These are phyloP conservation scores for Saturnispora besseyi DNA, from an alignment of 805 yeast genomes.

Conservation along the genomic window DNA sequence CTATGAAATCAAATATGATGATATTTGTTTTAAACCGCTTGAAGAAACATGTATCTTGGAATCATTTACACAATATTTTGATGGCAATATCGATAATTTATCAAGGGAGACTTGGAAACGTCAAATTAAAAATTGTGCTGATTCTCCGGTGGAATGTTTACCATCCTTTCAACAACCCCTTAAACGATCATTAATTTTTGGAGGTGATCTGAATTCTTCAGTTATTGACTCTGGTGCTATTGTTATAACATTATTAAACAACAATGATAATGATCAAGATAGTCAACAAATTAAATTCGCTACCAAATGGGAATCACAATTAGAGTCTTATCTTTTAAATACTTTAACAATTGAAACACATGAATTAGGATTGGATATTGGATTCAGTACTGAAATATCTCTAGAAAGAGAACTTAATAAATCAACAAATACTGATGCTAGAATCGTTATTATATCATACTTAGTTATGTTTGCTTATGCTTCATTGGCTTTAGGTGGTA, in stretches of 20 bases:
- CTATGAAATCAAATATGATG: slow-evolving; percentile 36
- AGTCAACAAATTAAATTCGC: slow-evolving; percentile 34
- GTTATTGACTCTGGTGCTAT: slow-evolving; percentile 61
- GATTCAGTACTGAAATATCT: slow-evolving; percentile 77
- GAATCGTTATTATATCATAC: slow-evolving; percentile 66
- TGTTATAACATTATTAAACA: slow-evolving; percentile 62
- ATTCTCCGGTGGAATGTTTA: slow-evolving; percentile 79
- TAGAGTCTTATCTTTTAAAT: slow-evolving; percentile 45
- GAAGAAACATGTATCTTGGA: slow-evolving; percentile 76
- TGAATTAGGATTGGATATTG: slow-evolving; percentile 46
- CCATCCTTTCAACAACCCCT: slow-evolving; percentile 90
- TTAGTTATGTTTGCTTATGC: slow-evolving; percentile 83
- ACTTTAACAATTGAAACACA: slow-evolving; percentile 39
- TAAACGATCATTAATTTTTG: slow-evolving; percentile 62
- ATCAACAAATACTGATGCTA: slow-evolving; percentile 70
- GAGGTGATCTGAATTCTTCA: slow-evolving; percentile 35
- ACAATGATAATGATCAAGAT: slow-evolving; percentile 39
- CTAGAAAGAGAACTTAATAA: slow-evolving; percentile 76
- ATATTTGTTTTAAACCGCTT: slow-evolving; percentile 76
- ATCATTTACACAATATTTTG: slow-evolving; percentile 82
- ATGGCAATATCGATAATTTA: slow-evolving; percentile 45
- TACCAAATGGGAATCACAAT: slow-evolving; percentile 58
- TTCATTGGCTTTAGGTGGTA: slow-evolving; percentile 65
- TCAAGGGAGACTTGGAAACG: slow-evolving; percentile 46
- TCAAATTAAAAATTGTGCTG: slow-evolving; percentile 51